A percentile compares a stretch with the other conserved stretches of the same genome.
phyloP scores from a whole-genome alignment of 495 filamentous ascomycete genomes.

The Xylaria acuta region DNA sequence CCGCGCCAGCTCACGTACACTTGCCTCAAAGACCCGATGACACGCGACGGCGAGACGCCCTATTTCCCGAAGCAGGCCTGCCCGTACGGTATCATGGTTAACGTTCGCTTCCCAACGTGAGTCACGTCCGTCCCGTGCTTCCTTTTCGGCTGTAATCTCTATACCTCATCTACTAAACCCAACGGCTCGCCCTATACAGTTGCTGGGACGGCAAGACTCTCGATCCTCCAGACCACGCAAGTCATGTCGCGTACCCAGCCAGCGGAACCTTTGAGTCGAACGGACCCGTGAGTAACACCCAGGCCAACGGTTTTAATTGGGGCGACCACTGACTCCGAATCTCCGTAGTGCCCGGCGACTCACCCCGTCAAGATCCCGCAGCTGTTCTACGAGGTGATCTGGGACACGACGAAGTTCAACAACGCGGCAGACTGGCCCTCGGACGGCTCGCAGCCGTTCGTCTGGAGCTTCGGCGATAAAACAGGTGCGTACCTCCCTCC shows the following conservation, averaged over 20 bases:
- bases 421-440: constrained; percentile 50
- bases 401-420: constrained; percentile 45
- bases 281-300: constrained; percentile 27
- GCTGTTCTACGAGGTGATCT: constrained; percentile 48
- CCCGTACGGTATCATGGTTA: constrained; percentile 48
- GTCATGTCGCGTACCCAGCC: constrained; percentile 48
- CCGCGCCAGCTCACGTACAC: constrained; percentile 43
- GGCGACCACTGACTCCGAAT: neutral
- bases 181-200: constrained; percentile 8
- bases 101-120: constrained; percentile 43
- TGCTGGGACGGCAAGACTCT: constrained; percentile 46
- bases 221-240: constrained; percentile 44
- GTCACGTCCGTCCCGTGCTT: constrained; percentile 26
- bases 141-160: neutral
- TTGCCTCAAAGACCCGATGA: constrained; percentile 37
- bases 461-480: constrained; percentile 49
- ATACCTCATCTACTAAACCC: neutral
- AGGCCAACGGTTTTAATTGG: neutral
- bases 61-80: constrained; percentile 44
- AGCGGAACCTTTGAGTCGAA: constrained; percentile 45
- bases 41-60: constrained; percentile 38
- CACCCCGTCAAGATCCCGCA: constrained; percentile 47
- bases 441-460: constrained; percentile 53
- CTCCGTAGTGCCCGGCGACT: constrained; percentile 38
- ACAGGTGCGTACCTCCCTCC: too few relatives aligned